These are phyloP conservation scores for Xerocomellus intermedius DNA, from an alignment of 768 basidiomycete species.

Conservation along the genomic window DNA sequence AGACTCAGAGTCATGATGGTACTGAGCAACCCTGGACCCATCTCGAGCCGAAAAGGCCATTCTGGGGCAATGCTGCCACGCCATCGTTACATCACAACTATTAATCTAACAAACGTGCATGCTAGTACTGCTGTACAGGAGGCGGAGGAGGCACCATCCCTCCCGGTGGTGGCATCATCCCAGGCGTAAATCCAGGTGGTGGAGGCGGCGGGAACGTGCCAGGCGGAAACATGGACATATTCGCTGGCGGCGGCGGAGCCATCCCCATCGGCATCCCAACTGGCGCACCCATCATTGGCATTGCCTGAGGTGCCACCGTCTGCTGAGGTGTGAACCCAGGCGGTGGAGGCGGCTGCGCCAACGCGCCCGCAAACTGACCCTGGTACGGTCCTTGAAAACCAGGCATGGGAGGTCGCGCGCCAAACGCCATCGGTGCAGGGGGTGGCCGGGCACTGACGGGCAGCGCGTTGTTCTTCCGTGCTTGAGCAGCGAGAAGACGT, in stretches of 20 bases:
- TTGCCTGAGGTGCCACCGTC: constrained; percentile 51
- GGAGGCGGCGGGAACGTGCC: constrained; percentile 60
- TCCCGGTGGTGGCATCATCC: constrained; percentile 35
- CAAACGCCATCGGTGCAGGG: constrained; percentile 71
- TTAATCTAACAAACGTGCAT: constrained; percentile 8
- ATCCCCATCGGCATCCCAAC: constrained; percentile 36
- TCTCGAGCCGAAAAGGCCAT: not conserved
- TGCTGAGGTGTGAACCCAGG: constrained; percentile 77
- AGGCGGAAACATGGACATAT: constrained; percentile 46
- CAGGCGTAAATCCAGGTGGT: constrained; percentile 63
- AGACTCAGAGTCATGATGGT: constrained; percentile 36
- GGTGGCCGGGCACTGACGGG: constrained; percentile 77
- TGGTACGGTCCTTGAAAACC: constrained; percentile 77
- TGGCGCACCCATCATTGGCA: constrained; percentile 36
- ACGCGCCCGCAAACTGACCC: constrained; percentile 91
- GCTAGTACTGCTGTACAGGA: constrained; percentile 36
- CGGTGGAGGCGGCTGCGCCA: constrained; percentile 80
- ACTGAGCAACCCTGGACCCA: not conserved
- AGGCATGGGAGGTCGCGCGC: constrained; percentile 61
- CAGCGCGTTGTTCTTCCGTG: constrained; percentile 90
- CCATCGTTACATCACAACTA: not conserved
- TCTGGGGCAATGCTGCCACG: not conserved
- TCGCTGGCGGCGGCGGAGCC: constrained; percentile 32
- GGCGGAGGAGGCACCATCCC: constrained; percentile 46
- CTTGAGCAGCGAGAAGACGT: constrained; percentile 91